phyloP scores from a whole-genome alignment of 129 eudicot species.

The Tagetes patula region DNA sequence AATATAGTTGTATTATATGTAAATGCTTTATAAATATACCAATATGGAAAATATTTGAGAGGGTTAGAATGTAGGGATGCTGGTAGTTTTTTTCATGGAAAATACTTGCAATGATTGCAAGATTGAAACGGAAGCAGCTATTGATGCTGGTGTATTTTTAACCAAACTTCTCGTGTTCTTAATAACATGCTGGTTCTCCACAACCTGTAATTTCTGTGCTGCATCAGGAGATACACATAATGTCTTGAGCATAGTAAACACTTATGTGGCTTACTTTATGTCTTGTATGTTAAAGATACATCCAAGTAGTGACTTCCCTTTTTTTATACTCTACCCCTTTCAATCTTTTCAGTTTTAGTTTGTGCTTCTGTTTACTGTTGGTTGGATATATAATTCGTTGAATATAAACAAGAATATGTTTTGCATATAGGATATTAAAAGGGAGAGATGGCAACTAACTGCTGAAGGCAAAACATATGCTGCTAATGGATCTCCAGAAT shows the following conservation, averaged over 20 bases:
- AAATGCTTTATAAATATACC: not conserved
- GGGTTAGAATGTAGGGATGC: not conserved
- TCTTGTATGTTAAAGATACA: not conserved
- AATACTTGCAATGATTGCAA: not conserved
- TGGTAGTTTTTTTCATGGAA: not conserved
- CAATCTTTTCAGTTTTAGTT: not conserved
- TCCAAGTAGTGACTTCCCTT: not conserved
- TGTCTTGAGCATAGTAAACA: conserved; percentile 4
- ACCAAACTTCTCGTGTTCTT: not conserved
- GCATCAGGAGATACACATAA: not conserved
- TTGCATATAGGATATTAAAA: conserved; percentile 78
- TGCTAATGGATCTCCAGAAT: conserved; percentile 81
- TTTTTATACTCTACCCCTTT: not conserved
- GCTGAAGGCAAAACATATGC: conserved; percentile 84
- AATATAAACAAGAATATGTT: conserved; percentile 7
- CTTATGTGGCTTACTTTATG: not conserved
- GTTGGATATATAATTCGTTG: not conserved
- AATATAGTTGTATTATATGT: not conserved
- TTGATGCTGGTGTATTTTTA: not conserved
- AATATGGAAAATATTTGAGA: too few relatives aligned
- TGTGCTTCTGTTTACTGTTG: not conserved
- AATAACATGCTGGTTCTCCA: not conserved
- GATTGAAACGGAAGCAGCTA: not conserved
- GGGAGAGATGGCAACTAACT: conserved; percentile 78
- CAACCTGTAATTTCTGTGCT: not conserved